Evolutionary conservation across 345 rosid species (phyloP), one percentile per base, ranked within the genome.

Genomic region (Nephelium lappaceum): DNA sequence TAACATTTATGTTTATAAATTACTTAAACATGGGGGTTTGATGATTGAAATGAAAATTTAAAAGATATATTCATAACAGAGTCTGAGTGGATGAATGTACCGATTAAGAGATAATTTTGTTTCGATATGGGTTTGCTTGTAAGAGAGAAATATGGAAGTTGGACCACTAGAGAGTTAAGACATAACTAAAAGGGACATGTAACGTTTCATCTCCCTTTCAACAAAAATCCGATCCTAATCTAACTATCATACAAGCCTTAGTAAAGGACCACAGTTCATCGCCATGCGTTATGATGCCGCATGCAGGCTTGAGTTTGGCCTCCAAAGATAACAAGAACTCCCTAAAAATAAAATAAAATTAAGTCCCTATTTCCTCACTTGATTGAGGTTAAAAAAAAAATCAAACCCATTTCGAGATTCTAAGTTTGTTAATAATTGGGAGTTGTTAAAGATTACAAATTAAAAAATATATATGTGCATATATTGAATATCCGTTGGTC

Each of bases 271-370:
- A 80, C 82, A 71, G 9, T 68, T 6, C 83, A 51, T 69, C 36
- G 8, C 43, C 86, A 85, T 82, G 83, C 85, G 81, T 36, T 73
- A 79, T 81, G 36, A 85, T 82, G 60, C 61, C 77, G 79, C 84
- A 79, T 84, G 83, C 79, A 39, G n/a, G 58, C 58, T 16, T 53
- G 19, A 53, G 2, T 53, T 53, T 53, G 16, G 58, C 58, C 55
- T 49, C 5, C n/a, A 15, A 0, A 53, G 58, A 53, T 16, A 15
- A 15, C 58, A 53, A 53, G n/a, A 53, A 16, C n/a, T 53, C 58
- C 58, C 16, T 53, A 53, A 53, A 53, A 49, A 41, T 41, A 41
- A 41, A 41, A 41, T 41, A 16, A 53, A 53, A 53, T 53, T 19
- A 53, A 31, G 36, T 31, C 36, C 36, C 36, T 31, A 31, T 31